Percentiles rank a stretch among this genome's conserved stretches.
Evolutionary conservation across 2,329 filamentous ascomycete species (phyloP).

Genomic region (Venturia aucupariae): DNA sequence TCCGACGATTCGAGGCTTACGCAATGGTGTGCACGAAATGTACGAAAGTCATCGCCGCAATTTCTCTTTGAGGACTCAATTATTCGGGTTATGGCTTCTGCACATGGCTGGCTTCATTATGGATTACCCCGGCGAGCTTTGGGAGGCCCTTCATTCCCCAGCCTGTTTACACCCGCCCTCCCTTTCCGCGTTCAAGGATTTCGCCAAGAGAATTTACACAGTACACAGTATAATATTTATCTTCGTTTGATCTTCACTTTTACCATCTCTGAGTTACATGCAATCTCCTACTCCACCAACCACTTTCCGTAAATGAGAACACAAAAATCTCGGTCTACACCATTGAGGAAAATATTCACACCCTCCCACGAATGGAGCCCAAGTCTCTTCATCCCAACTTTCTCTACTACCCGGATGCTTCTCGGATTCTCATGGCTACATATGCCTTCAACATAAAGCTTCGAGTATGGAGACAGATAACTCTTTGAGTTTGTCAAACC

Average conservation of each 20-base stretch:
- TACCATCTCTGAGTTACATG: background rate
- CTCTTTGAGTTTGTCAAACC: slow-evolving; percentile 18
- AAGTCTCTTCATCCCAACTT: slow-evolving; percentile 21
- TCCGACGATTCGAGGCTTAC: no score
- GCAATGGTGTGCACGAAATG: no score
- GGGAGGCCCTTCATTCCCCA: no score
- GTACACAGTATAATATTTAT: background rate
- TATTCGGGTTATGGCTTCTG: no score
- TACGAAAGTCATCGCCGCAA: no score
- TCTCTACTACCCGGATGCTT: slow-evolving; percentile 26
- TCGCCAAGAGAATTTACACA: no score
- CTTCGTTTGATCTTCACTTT: background rate
- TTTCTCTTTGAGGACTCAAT: no score
- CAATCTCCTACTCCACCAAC: slow-evolving; percentile 18
- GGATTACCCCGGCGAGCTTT: no score
- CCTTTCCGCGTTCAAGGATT: no score
- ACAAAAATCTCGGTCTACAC: slow-evolving; percentile 20
- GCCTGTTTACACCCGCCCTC: no score
- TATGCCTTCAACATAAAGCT: slow-evolving; percentile 24
- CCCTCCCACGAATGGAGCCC: slow-evolving; percentile 24
- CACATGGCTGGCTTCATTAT: no score
- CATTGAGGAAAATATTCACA: slow-evolving; percentile 20
- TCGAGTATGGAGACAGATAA: slow-evolving; percentile 22
- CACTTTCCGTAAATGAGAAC: slow-evolving; percentile 15
- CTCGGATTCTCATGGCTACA: slow-evolving; percentile 25